Conservation (phyloP, 257 asterid species). For the Nicotiana benthamiana region DNA sequence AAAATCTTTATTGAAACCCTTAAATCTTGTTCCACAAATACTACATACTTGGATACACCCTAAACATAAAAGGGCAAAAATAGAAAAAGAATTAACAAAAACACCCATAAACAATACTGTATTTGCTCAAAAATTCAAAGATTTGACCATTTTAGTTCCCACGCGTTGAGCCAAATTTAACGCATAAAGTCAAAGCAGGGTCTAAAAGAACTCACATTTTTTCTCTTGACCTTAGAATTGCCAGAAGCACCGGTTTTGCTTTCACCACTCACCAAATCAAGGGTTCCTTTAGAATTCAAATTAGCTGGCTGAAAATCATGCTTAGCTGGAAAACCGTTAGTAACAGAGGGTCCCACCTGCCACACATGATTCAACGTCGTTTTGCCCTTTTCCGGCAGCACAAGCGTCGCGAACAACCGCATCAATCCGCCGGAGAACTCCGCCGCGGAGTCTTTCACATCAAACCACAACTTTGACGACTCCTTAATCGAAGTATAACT, state of each 20-base stretch:
- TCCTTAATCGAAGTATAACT: constrained; percentile 28
- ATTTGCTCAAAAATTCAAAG: background rate
- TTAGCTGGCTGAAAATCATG: constrained; percentile 40
- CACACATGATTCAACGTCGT: constrained; percentile 51
- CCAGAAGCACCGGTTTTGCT: constrained; percentile 23
- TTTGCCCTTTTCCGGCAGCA: constrained; percentile 33
- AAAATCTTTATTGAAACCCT: background rate
- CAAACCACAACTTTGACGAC: constrained; percentile 44
- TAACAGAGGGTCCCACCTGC: constrained; percentile 55
- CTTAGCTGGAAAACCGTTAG: constrained; percentile 34
- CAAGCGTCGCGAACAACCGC: constrained; percentile 50
- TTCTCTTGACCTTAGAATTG: constrained; percentile 37
- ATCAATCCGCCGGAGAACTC: constrained; percentile 34
- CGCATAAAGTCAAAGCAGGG: background rate
- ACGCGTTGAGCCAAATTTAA: background rate
- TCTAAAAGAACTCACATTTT: constrained; percentile 46
- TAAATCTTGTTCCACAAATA: background rate
- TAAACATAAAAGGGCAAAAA: background rate
- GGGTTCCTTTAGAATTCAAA: constrained; percentile 29
- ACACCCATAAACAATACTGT: background rate
- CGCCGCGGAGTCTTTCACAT: constrained; percentile 32
- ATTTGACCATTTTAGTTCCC: background rate
- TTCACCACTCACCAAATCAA: constrained; percentile 50
- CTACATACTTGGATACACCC: background rate
- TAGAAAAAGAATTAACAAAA: background rate